phyloP scores from a whole-genome alignment of 441 rosid species.

The Cnidoscolus chayamansa region DNA sequence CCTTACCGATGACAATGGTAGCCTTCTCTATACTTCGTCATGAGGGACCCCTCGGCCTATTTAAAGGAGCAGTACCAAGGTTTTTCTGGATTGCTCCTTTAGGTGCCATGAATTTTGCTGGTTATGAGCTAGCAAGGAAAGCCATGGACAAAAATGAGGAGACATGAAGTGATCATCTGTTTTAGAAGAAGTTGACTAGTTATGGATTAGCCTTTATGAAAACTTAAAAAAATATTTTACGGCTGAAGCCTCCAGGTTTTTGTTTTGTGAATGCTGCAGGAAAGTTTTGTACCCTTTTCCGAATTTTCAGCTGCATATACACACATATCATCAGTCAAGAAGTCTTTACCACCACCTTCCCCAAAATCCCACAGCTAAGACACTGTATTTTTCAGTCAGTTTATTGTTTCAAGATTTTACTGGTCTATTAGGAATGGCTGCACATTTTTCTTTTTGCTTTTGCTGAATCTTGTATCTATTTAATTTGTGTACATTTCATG shows the following conservation, averaged over 20 bases:
- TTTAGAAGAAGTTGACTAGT: constrained; percentile 39
- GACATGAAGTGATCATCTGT: constrained; percentile 23
- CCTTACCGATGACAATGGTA: constrained; percentile 73
- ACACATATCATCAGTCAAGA: constrained; percentile 41
- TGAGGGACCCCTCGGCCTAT: constrained; percentile 89
- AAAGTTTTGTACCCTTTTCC: constrained; percentile 29
- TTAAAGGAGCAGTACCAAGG: constrained; percentile 90
- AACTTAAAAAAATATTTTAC: background rate
- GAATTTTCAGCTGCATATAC: constrained; percentile 22
- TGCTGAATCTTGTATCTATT: constrained; percentile 9
- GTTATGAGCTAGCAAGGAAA: constrained; percentile 87
- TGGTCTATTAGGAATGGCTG: constrained; percentile 9
- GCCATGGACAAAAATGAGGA: constrained; percentile 73
- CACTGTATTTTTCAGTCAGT: background rate
- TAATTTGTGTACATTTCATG: constrained; percentile 26
- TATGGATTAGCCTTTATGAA: constrained; percentile 28
- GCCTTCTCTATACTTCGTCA: constrained; percentile 65
- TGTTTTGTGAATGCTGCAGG: constrained; percentile 24
- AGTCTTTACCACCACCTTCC: constrained; percentile 21
- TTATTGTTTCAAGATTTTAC: background rate
- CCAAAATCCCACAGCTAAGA: background rate
- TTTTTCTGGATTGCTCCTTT: constrained; percentile 99
- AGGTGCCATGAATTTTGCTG: constrained; percentile 99
- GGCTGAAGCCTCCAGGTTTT: constrained; percentile 19
- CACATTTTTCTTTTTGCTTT: background rate